Percentiles rank a stretch among this genome's conserved stretches.
Conservation (phyloP, 2,329 filamentous ascomycete species). For the Cadophora luteo-olivacea region DNA sequence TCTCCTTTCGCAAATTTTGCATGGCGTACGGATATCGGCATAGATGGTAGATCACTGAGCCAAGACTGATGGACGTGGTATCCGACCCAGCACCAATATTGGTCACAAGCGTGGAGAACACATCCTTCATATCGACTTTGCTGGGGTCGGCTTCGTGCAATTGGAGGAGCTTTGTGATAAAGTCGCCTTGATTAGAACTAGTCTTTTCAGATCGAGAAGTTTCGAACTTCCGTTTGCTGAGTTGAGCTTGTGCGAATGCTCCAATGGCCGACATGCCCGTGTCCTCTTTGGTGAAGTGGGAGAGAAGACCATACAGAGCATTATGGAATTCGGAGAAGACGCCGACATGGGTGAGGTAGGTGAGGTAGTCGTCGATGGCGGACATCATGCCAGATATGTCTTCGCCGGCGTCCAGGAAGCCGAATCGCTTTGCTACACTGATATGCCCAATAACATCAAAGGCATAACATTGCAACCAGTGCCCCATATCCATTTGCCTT, state of each 20-base stretch:
- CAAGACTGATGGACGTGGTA: constrained; percentile 56
- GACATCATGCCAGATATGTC: constrained; percentile 51
- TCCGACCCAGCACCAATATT: constrained; percentile 51
- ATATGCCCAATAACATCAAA: constrained; percentile 58
- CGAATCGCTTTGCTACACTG: constrained; percentile 47
- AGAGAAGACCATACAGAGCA: background rate
- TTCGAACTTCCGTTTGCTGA: constrained; percentile 26
- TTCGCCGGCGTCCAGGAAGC: constrained; percentile 51
- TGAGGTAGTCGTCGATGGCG: constrained; percentile 45
- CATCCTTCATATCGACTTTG: constrained; percentile 49
- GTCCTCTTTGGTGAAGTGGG: background rate
- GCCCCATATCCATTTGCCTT: constrained; percentile 47
- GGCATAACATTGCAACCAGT: constrained; percentile 53
- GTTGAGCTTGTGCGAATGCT: constrained; percentile 21
- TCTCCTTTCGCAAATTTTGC: constrained; percentile 42
- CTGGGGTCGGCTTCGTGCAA: constrained; percentile 50
- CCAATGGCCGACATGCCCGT: constrained; percentile 13
- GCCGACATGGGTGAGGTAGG: constrained; percentile 48
- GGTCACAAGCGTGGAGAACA: constrained; percentile 38
- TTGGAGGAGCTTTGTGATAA: constrained; percentile 49
- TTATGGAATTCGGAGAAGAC: constrained; percentile 49
- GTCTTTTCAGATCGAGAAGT: background rate
- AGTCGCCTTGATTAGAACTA: constrained; percentile 42
- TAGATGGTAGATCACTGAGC: constrained; percentile 52
- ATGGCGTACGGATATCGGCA: constrained; percentile 42